Base-by-base conservation (phyloP, 2,329 filamentous ascomycete species). In the Fusarium penzigii region DNA sequence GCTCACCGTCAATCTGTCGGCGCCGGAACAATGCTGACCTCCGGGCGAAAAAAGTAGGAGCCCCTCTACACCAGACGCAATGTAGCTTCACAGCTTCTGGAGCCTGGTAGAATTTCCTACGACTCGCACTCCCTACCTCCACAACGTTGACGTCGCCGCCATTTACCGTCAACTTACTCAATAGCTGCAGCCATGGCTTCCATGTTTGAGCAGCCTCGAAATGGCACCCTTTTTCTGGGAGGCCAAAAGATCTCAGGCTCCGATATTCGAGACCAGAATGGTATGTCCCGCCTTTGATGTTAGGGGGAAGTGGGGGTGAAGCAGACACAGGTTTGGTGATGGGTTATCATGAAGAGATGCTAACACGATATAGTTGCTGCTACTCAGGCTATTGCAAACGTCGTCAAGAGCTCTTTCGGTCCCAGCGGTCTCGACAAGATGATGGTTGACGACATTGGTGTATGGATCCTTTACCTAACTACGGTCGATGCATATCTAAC, bases 401-500 rank as follows among this genome's bases (percentile, higher is more conserved):
- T 99, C 54, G 92, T 99, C 74, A 97, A 96, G 81, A 96, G 90
- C 75, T 99, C 94, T 14, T 99, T 99, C 71, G 94, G 94, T 50
- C 94, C 94, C 46, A 96, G 91, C 57, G 94, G 94, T 44, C 83
- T 99, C 62, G 94, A 99, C 74, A 99, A 99, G 84, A 99, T 99
- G 94, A 97, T 99, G 94, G 94, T 99, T 66, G 94, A 99, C 77
- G 94, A 99, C 72, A 97, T 99, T 73, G 94, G 94, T 70, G 88
- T 91, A 84, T 66, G 86, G 66, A 57, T 60, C 49, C 48, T 39
- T 34, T 16, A 41, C 48, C 51, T 57, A 45, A 47, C 51, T 49
- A 52, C 46, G 17, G 44, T 53, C 42, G 41, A 53, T 51, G 32
- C 39, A 46, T 52, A 51, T 55, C 64, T 63, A 55, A 65, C 57